Conservation (phyloP, 805 yeast genomes). For the Helenozyma rhizophorensis region DNA sequence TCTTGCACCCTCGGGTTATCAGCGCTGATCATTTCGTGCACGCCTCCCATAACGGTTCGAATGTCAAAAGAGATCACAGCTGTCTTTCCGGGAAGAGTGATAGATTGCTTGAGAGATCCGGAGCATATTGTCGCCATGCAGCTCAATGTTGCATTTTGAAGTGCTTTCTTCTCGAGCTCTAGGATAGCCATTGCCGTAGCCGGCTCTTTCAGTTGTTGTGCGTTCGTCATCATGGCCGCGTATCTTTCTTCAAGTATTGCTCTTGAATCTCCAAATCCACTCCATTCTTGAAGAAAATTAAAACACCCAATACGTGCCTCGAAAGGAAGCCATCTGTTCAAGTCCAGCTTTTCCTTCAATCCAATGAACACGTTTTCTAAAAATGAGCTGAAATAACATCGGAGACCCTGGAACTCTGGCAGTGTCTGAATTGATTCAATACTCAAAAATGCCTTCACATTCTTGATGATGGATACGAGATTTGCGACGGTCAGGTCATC, state of each 20-base stretch:
- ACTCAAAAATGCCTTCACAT: constrained; percentile 57
- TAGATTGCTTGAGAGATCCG: constrained; percentile 58
- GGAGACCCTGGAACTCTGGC: constrained; percentile 67
- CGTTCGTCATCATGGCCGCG: constrained; percentile 45
- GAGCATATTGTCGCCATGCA: constrained; percentile 81
- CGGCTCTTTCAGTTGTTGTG: constrained; percentile 34
- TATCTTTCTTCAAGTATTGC: constrained; percentile 64
- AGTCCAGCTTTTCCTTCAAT: constrained; percentile 34
- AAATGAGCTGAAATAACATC: constrained; percentile 81
- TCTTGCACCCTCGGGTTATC: constrained; percentile 53
- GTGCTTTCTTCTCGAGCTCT: constrained; percentile 70
- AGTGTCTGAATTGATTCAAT: constrained; percentile 55
- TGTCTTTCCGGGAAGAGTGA: constrained; percentile 43
- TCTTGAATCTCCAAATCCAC: constrained; percentile 75
- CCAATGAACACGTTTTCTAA: constrained; percentile 70
- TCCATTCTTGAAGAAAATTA: constrained; percentile 86
- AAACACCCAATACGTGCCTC: constrained; percentile 82
- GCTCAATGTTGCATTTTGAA: constrained; percentile 69
- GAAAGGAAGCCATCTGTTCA: constrained; percentile 68
- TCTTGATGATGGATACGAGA: constrained; percentile 57
- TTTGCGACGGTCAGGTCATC: constrained; percentile 70
- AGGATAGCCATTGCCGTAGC: constrained; percentile 65
- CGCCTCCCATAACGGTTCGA: constrained; percentile 68
- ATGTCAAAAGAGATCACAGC: constrained; percentile 68
- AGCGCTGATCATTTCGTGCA: constrained; percentile 63